phyloP scores from a whole-genome alignment of 352 stramenopile genomes.

The Pythium rhizo-oryzae region DNA sequence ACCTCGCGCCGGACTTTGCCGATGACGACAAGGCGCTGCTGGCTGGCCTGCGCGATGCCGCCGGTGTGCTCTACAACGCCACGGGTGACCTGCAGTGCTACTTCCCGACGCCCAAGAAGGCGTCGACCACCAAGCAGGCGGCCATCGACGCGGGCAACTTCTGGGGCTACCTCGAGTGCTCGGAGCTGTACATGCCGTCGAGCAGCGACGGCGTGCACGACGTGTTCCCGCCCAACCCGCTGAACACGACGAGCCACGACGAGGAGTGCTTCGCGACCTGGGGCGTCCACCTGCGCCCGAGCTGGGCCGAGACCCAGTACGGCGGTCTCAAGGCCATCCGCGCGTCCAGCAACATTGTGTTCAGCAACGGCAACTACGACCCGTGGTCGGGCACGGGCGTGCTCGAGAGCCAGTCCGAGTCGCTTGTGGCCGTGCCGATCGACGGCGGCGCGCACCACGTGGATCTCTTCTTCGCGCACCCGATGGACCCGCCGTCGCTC shows the following conservation, averaged over 20 bases:
- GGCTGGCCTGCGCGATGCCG: slow-evolving; percentile 47
- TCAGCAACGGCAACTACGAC: slow-evolving; percentile 95
- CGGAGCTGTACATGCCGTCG: slow-evolving; percentile 75
- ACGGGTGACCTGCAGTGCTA: slow-evolving; percentile 62
- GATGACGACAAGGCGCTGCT: slow-evolving; percentile 49
- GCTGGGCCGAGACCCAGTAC: slow-evolving; percentile 74
- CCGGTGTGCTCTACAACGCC: slow-evolving; percentile 84
- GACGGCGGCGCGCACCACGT: slow-evolving; percentile 87
- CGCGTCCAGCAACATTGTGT: slow-evolving; percentile 92
- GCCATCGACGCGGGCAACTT: neutral
- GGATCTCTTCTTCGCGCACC: slow-evolving; percentile 92
- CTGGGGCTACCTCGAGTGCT: slow-evolving; percentile 65
- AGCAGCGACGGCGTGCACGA: slow-evolving; percentile 69
- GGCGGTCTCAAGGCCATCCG: slow-evolving; percentile 69
- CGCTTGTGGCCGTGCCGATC: slow-evolving; percentile 70
- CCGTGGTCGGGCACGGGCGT: slow-evolving; percentile 92
- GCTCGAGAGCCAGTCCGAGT: slow-evolving; percentile 61
- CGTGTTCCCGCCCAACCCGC: slow-evolving; percentile 86
- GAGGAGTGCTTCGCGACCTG: slow-evolving; percentile 64
- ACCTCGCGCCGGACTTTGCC: slow-evolving; percentile 48
- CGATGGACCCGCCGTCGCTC: slow-evolving; percentile 80
- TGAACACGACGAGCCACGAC: slow-evolving; percentile 66
- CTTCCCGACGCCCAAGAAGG: slow-evolving; percentile 42
- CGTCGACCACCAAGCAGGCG: slow-evolving; percentile 30
- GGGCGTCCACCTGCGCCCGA: slow-evolving; percentile 61